These are phyloP conservation scores for Lodderomyces margitis DNA, from an alignment of 1,139 yeast species.

Conservation along the genomic window DNA sequence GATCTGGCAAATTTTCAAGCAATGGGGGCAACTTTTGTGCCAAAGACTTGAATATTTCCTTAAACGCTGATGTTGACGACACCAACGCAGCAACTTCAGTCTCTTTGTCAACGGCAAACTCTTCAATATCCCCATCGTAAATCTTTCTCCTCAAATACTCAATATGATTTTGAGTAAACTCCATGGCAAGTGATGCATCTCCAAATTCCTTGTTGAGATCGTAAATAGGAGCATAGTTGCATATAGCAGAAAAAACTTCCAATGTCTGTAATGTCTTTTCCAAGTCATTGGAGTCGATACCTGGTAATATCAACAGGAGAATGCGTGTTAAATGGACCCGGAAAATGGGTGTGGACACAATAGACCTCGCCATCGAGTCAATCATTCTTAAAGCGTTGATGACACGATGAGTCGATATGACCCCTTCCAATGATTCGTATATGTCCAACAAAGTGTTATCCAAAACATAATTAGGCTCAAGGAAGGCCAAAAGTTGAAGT, in stretches of 20 bases:
- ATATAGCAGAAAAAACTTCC: slow-evolving; percentile 67
- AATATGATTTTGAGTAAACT: slow-evolving; percentile 67
- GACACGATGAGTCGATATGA: slow-evolving; percentile 81
- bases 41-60: slow-evolving; percentile 56
- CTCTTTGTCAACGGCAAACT: slow-evolving; percentile 36
- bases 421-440: slow-evolving; percentile 79
- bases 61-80: slow-evolving; percentile 75
- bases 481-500: slow-evolving; percentile 61
- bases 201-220: slow-evolving; percentile 46
- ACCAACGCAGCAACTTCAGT: slow-evolving; percentile 56
- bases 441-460: slow-evolving; percentile 70
- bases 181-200: slow-evolving; percentile 62
- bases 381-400: slow-evolving; percentile 69
- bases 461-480: slow-evolving; percentile 60
- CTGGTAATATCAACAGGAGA: slow-evolving; percentile 68
- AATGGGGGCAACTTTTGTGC: slow-evolving; percentile 61
- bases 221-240: slow-evolving; percentile 70
- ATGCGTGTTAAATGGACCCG: slow-evolving; percentile 80
- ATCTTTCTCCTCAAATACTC: slow-evolving; percentile 42
- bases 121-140: slow-evolving; percentile 19
- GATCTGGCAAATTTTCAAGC: slow-evolving; percentile 76
- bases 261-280: slow-evolving; percentile 69
- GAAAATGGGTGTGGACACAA: slow-evolving; percentile 63
- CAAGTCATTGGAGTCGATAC: slow-evolving; percentile 87
- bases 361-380: slow-evolving; percentile 62